Evolutionary conservation across 805 yeast species (phyloP), one percentile per base, ranked within the genome.

Genomic region (Lipomyces sp.): DNA sequence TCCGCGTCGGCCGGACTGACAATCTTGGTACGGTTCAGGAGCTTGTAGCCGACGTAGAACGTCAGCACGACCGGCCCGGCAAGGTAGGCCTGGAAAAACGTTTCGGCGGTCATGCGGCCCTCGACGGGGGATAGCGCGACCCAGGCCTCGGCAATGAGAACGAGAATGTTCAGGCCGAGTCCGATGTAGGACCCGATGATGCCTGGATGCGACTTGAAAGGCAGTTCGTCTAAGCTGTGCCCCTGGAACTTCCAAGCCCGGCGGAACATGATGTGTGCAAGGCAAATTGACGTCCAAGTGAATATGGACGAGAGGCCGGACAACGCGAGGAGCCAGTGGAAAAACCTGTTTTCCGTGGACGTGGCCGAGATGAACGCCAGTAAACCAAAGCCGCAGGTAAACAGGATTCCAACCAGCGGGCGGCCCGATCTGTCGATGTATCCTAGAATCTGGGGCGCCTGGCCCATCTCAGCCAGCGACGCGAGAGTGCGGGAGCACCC

Each of bases 71-170:
- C 67, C 2, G 75, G 74, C 1, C 67, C 68, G 2, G 83, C 82
- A 44, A 82, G 66, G 63, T 80, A 81, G 45, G 72, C 69, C 66
- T 73, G 69, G 73, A 81, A 81, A 67, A 82, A 82, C 49, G 40
- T 57, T 19, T 51, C 33, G 24, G 75, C 75, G 45, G 61, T 55
- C 16, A 74, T 70, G 1, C 47, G 28, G 13, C 43, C 66, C 11
- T 74, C 81, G 69, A 80, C 63, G 48, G 95, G 95, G 75, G 74
- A 86, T 36, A 84, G 70, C 5, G 93, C 90, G 51, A 83, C 74
- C 87, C 91, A 87, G 74, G 87, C 85, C 70, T 85, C 90, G 28
- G 89, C 86, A 49, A 78, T 71, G 53, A 88, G 72, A 55, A 86
- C 81, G 49, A 83, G 66, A 28, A 76, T 33, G 65, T 81, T 81